phyloP scores from a whole-genome alignment of 2,329 filamentous ascomycete species.

The Paraconiothyrium sp. region DNA sequence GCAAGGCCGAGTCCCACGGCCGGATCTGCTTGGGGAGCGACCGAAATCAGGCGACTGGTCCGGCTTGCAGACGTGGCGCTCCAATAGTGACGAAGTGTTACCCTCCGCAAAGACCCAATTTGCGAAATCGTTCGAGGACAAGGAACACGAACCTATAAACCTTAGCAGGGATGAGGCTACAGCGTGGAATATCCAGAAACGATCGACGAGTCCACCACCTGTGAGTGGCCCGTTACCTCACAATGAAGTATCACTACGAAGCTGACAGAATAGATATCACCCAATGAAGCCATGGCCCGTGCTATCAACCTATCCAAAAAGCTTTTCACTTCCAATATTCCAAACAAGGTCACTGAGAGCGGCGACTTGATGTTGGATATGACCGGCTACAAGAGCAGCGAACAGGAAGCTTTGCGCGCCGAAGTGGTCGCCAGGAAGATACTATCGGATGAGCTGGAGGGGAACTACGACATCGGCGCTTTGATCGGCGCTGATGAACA shows the following conservation, averaged over 20 bases:
- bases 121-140: conserved; percentile 40
- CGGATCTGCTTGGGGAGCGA: conserved; percentile 28
- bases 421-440: conserved; percentile 95
- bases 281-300: conserved; percentile 80
- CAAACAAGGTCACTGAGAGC: conserved; percentile 87
- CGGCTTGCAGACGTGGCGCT: conserved; percentile 50
- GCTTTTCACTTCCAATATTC: conserved; percentile 89
- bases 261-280: conserved; percentile 50
- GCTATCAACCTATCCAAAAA: conserved; percentile 87
- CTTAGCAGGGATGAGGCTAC: conserved; percentile 47
- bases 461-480: conserved; percentile 94
- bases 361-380: conserved; percentile 98
- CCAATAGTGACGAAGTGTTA: conserved; percentile 64
- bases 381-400: conserved; percentile 94
- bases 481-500: conserved; percentile 95
- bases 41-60: conserved; percentile 50
- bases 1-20: conserved; percentile 41
- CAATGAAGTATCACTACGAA: no score
- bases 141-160: conserved; percentile 39
- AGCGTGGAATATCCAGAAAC: conserved; percentile 47
- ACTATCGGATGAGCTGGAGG: conserved; percentile 89
- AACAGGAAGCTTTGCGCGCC: conserved; percentile 89
- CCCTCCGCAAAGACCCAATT: conserved; percentile 54
- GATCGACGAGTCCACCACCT: conserved; percentile 81
- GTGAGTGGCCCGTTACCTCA: conserved; percentile 45